phyloP scores from a whole-genome alignment of 495 filamentous ascomycete species.

The Achaetomiella virescens region DNA sequence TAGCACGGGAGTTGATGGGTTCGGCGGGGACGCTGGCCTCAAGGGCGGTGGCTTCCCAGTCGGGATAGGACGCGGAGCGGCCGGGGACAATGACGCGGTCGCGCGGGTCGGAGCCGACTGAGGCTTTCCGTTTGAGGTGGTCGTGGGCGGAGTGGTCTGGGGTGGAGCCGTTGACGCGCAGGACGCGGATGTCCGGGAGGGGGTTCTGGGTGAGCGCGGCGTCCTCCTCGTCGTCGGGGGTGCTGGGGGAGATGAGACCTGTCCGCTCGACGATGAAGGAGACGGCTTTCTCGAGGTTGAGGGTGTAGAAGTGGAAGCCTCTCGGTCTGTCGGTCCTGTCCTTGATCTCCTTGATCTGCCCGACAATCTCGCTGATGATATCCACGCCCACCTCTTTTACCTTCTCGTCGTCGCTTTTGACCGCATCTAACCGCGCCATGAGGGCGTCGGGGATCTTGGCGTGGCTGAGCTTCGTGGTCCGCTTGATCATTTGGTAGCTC shows the following conservation, averaged over 20 bases:
- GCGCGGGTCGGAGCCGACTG: constrained; percentile 59
- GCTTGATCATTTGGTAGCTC: constrained; percentile 88
- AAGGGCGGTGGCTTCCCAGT: constrained; percentile 59
- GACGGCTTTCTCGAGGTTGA: constrained; percentile 95
- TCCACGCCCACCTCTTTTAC: constrained; percentile 72
- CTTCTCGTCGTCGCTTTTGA: constrained; percentile 85
- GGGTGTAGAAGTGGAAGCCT: constrained; percentile 95
- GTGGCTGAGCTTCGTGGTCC: constrained; percentile 93
- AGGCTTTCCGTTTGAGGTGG: constrained; percentile 35
- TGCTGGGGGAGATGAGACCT: constrained; percentile 64
- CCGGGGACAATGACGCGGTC: constrained; percentile 78
- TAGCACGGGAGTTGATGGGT: constrained; percentile 59
- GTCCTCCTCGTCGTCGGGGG: constrained; percentile 33
- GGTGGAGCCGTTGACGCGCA: constrained; percentile 29
- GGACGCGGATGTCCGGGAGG: constrained; percentile 32
- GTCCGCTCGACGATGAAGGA: constrained; percentile 85
- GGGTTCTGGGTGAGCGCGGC: constrained; percentile 41
- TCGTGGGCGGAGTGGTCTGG: constrained; percentile 16
- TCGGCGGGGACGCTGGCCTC: constrained; percentile 59
- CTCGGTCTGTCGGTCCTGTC: constrained; percentile 44
- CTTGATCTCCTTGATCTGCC: constrained; percentile 59
- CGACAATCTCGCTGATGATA: constrained; percentile 64
- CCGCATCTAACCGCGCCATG: constrained; percentile 63
- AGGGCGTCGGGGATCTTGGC: constrained; percentile 69
- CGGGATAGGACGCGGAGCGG: constrained; percentile 42